Evolutionary conservation across 768 basidiomycete genomes (phyloP).

Genomic region (Mycena leptocephala): DNA sequence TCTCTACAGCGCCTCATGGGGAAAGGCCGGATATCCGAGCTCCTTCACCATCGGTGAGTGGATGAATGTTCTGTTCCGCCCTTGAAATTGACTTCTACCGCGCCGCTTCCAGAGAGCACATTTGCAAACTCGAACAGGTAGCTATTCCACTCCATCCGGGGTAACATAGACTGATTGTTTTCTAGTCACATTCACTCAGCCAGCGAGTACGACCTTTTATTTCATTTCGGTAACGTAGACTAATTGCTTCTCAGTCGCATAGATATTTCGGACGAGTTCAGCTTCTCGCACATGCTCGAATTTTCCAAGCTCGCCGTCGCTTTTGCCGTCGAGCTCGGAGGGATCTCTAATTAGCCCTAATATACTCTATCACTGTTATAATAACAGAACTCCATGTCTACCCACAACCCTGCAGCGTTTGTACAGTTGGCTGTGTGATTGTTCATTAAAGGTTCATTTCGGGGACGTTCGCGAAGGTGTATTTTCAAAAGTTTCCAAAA

Average conservation of each 20-base stretch:
- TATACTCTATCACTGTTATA: too few relatives aligned
- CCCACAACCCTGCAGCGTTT: too few relatives aligned
- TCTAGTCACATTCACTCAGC: conserved; percentile 89
- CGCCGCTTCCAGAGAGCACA: conserved; percentile 65
- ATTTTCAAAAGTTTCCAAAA: background rate
- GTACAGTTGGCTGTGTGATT: too few relatives aligned
- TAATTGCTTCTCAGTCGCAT: conserved; percentile 71
- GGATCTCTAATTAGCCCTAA: conserved; percentile 57
- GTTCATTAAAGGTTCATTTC: too few relatives aligned
- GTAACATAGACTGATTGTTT: too few relatives aligned
- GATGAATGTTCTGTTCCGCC: conserved; percentile 34
- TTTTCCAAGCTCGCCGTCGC: conserved; percentile 90
- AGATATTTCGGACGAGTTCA: conserved; percentile 91
- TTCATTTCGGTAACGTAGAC: conserved; percentile 16
- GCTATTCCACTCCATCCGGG: too few relatives aligned
- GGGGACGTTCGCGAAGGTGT: too few relatives aligned
- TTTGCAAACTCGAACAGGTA: conserved; percentile 86
- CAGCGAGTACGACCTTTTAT: conserved; percentile 76
- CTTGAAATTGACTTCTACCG: conserved; percentile 32
- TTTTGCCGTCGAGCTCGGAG: conserved; percentile 83
- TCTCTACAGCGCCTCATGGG: conserved; percentile 85
- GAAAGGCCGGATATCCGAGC: conserved; percentile 88
- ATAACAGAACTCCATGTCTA: too few relatives aligned
- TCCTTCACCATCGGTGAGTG: conserved; percentile 86
- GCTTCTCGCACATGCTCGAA: conserved; percentile 91